Conservation (phyloP, 2,329 filamentous ascomycete species). For the Parascedosporium putredinis region DNA sequence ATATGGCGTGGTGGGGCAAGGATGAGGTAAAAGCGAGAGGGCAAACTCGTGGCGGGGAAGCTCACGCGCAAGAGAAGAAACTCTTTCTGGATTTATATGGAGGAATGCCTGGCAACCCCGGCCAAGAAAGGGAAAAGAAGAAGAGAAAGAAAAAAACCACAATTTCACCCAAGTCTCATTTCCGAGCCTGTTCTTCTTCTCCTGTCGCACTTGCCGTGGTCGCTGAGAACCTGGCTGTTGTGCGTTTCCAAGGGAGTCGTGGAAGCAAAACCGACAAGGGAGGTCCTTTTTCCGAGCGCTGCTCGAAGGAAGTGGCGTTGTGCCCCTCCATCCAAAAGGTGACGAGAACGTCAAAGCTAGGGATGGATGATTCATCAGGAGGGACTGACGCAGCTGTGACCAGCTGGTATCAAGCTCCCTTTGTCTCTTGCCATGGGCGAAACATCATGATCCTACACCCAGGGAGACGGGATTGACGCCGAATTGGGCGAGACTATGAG, state of each 20-base stretch:
- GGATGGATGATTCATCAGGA: neutral
- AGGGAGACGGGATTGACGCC: too few species aligned
- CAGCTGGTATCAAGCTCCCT: too few species aligned
- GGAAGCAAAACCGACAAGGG: neutral
- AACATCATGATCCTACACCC: too few species aligned
- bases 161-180: neutral
- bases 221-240: neutral
- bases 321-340: neutral
- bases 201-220: neutral
- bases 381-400: too few species aligned
- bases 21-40: neutral
- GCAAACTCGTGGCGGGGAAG: neutral
- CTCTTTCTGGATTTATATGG: neutral
- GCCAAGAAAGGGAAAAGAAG: too few species aligned
- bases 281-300: neutral
- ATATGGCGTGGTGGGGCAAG: constrained; percentile 1
- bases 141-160: too few species aligned
- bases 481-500: too few species aligned
- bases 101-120: neutral
- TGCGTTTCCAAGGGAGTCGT: neutral
- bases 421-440: too few species aligned
- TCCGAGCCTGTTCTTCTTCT: neutral
- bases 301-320: neutral
- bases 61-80: neutral
- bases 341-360: too few species aligned